A percentile compares a stretch with the other conserved stretches of the same genome.
These are phyloP conservation scores for Nepenthes alata DNA, from an alignment of 179 eudicot genomes.

Conservation along the genomic window DNA sequence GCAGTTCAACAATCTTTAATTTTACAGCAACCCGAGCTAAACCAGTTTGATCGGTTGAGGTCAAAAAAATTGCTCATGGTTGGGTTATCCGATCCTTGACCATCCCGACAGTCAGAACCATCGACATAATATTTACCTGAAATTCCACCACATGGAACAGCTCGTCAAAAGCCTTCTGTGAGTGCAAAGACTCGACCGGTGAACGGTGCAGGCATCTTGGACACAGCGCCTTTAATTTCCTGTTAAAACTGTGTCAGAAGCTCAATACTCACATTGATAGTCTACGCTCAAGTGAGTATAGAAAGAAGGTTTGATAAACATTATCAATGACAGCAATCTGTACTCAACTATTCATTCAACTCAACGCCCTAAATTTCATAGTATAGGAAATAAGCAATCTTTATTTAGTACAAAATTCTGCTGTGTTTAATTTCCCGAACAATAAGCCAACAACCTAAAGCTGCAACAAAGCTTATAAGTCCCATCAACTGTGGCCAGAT, in stretches of 20 bases:
- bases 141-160: slow-evolving; percentile 5
- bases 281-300: not conserved
- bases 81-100: too few relatives aligned
- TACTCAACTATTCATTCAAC: too few relatives aligned
- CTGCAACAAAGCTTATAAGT: too few relatives aligned
- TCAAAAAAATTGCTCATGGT: too few relatives aligned
- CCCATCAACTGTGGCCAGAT: too few relatives aligned
- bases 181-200: slow-evolving; percentile 60
- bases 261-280: not conserved
- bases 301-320: not conserved
- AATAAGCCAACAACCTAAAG: not conserved
- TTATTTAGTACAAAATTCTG: not conserved
- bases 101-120: too few relatives aligned
- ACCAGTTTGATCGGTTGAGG: too few relatives aligned
- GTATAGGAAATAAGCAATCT: not conserved
- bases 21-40: too few relatives aligned
- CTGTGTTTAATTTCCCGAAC: not conserved
- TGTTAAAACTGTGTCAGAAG: slow-evolving; percentile 19
- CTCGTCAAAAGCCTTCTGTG: slow-evolving; percentile 40
- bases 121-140: too few relatives aligned
- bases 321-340: not conserved
- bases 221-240: slow-evolving; percentile 67
- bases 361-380: too few relatives aligned
- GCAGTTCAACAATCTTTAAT: too few relatives aligned
- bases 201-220: slow-evolving; percentile 37